Evolutionary conservation across 306 rosid species (phyloP), one percentile per base, ranked within the genome.

Genomic region (Cicer chorassanicum): DNA sequence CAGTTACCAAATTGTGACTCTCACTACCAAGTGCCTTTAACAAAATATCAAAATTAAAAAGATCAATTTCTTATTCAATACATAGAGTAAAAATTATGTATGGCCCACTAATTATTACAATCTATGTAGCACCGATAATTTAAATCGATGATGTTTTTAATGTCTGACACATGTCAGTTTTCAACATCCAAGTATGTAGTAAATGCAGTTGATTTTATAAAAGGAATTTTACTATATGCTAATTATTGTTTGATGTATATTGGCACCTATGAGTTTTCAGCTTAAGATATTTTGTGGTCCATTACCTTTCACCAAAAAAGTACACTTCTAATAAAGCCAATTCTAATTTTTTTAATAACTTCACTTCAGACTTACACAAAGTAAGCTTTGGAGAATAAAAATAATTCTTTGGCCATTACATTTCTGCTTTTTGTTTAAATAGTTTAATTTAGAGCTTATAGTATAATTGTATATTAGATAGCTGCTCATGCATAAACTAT

Each of bases 21-120:
- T 92, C 97, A 72, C 69, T 76, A 24, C 82, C 64, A 59, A 94
- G 86, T 82, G 82, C 88, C 99, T 94, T 78, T 62, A 19, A 51
- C 2, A 68, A 2, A 67, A 67, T 63, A 43, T 45, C 19, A 40
- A n/a, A 48, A n/a, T 61, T 51, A 54, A 21, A 54, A 21, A 18
- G 19, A 53, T 72, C 16, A 71, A 50, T 44, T 67, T 60, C 57
- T 80, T 77, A 38, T 40, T 24, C 72, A 70, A 36, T n/a, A 60
- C 50, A 73, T 13, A 9, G 49, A 14, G 36, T 5, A 66, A 73
- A 45, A 6, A 55, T 29, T 48, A 21, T 62, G 11, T 11, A 50
- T 71, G 66, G 60, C 78, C 7, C 60, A 71, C 50, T n/a, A 64
- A 62, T 55, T 40, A 9, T 73, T 60, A n/a, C 2, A 70, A 70